Percentiles rank a stretch among this genome's conserved stretches.
Conservation (phyloP, 1,284 basidiomycete genomes). For the Athelia psychrophila region DNA sequence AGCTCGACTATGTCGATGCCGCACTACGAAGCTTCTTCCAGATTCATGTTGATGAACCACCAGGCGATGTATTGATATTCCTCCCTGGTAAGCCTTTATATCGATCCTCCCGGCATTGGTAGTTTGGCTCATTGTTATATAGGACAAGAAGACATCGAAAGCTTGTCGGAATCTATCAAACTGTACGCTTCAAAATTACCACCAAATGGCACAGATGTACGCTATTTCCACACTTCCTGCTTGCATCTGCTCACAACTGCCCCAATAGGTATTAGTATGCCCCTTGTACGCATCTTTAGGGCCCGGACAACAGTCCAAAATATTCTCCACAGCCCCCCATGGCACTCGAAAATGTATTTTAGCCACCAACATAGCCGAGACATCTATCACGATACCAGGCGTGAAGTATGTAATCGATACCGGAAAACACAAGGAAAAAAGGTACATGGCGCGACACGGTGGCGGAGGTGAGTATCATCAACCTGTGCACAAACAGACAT, state of each 20-base stretch:
- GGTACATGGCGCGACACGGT: conserved; percentile 66
- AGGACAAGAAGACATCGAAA: conserved; percentile 98
- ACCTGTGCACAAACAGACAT: neutral
- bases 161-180: conserved; percentile 71
- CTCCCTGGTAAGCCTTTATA: conserved; percentile 61
- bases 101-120: neutral
- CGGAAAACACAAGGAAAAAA: conserved; percentile 94
- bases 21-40: conserved; percentile 90
- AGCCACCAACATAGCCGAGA: conserved; percentile 97
- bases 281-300: conserved; percentile 88
- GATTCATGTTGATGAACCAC: conserved; percentile 78
- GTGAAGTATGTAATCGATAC: conserved; percentile 95
- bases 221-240: conserved; percentile 16
- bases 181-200: conserved; percentile 66
- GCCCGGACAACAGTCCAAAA: conserved; percentile 73
- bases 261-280: conserved; percentile 61
- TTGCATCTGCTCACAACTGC: conserved; percentile 5
- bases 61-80: conserved; percentile 93
- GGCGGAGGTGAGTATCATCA: conserved; percentile 55
- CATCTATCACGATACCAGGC: conserved; percentile 95
- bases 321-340: conserved; percentile 70
- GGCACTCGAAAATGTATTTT: conserved; percentile 88
- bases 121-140: conserved; percentile 1
- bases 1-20: conserved; percentile 87
- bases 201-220: conserved; percentile 46